Evolutionary conservation across 1,284 basidiomycete species (phyloP).

Genomic region (Ceratobasidium sp.): DNA sequence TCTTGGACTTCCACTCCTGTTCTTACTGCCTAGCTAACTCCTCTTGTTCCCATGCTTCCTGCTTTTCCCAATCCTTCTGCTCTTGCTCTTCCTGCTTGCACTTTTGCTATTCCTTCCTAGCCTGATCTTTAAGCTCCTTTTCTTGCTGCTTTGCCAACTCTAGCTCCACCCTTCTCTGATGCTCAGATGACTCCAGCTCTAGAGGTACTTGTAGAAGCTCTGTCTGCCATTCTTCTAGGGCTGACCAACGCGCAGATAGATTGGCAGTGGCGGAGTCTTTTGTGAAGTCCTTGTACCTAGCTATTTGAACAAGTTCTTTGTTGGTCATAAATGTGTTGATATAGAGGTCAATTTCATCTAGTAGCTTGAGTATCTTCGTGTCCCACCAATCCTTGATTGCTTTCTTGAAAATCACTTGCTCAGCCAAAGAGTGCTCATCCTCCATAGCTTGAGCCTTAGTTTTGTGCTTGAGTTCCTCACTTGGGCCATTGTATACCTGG

Average conservation of each 20-base stretch:
- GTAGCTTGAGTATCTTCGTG: background rate
- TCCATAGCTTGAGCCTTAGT: background rate
- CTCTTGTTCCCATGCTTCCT: too few species aligned
- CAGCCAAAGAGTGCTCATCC: background rate
- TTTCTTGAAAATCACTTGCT: background rate
- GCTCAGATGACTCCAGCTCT: background rate
- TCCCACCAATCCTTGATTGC: background rate
- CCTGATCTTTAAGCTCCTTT: background rate
- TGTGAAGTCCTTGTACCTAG: background rate
- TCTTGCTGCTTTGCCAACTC: background rate
- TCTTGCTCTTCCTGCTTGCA: background rate
- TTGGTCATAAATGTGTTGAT: conserved; percentile 2
- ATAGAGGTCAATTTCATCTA: background rate
- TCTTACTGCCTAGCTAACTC: too few species aligned
- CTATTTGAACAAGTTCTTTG: background rate
- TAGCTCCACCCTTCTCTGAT: too few species aligned
- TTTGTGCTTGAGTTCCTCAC: background rate
- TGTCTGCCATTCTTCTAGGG: background rate
- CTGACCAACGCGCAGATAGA: background rate
- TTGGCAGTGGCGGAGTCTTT: background rate
- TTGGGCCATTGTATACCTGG: background rate
- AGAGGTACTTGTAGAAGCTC: background rate
- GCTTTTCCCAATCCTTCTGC: too few species aligned
- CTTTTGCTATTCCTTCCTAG: background rate
- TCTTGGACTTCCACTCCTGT: too few species aligned